phyloP scores from a whole-genome alignment of 2,329 filamentous ascomycete species.

The Arthroderma sp. region DNA sequence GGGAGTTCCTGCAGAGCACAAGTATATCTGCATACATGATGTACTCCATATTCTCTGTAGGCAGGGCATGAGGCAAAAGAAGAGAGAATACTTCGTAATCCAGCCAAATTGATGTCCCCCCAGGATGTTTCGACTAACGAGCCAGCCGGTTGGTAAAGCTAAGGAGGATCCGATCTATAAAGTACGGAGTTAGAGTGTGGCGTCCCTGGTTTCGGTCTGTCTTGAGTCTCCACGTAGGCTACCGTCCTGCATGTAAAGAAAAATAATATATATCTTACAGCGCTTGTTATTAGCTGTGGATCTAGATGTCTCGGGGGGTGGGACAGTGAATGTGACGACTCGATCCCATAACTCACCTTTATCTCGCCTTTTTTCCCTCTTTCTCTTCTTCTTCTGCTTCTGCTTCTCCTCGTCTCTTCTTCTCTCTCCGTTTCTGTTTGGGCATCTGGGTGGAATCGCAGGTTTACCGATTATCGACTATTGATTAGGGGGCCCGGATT shows the following conservation, averaged over 20 bases:
- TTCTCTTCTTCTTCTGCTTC: neutral
- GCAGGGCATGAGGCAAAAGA: too few relatives aligned
- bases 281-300: constrained; percentile 5
- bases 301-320: constrained; percentile 6
- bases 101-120: neutral
- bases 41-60: neutral
- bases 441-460: neutral
- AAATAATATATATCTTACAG: constrained; percentile 1
- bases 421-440: neutral
- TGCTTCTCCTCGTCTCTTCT: neutral
- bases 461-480: too few relatives aligned
- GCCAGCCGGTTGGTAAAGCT: neutral
- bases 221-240: neutral
- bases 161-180: constrained; percentile 1
- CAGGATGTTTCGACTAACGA: constrained; percentile 4
- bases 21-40: neutral
- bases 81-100: too few relatives aligned
- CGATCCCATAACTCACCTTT: neutral
- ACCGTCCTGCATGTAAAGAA: constrained; percentile 3
- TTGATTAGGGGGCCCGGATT: neutral
- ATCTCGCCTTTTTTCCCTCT: neutral
- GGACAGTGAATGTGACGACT: constrained; percentile 4
- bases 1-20: neutral
- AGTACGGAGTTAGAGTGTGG: constrained; percentile 1
- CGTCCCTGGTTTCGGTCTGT: constrained; percentile 1